These are phyloP conservation scores for Nakazawaea anatomiae DNA, from an alignment of 805 yeast genomes.

Conservation along the genomic window DNA sequence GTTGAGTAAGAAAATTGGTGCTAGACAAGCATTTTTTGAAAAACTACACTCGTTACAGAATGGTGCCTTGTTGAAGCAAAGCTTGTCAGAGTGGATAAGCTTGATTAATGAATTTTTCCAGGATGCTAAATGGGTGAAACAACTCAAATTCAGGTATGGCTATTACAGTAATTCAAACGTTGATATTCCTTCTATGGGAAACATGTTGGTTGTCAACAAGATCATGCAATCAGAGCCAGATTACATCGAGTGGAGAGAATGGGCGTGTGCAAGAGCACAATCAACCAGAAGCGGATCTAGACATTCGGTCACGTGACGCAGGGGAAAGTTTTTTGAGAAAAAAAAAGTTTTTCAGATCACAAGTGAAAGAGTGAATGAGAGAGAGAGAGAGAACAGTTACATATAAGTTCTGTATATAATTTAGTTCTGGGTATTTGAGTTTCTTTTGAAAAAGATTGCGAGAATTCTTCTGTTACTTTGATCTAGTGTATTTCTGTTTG, in stretches of 20 bases:
- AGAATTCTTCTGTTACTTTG: too few relatives aligned
- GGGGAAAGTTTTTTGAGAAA: background rate
- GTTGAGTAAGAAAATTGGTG: conserved; percentile 41
- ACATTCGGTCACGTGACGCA: background rate
- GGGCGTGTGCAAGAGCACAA: conserved; percentile 7
- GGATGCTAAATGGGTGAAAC: conserved; percentile 58
- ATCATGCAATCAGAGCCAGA: conserved; percentile 26
- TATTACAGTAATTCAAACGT: conserved; percentile 19
- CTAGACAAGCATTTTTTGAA: conserved; percentile 39
- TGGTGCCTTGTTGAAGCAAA: conserved; percentile 45
- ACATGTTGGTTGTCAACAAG: conserved; percentile 15
- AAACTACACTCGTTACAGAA: conserved; percentile 47
- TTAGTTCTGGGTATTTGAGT: too few relatives aligned
- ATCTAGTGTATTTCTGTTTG: too few relatives aligned
- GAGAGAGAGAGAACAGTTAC: too few relatives aligned
- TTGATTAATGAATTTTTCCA: conserved; percentile 48
- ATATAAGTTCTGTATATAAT: too few relatives aligned
- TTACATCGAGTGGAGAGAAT: conserved; percentile 26
- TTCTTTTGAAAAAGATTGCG: too few relatives aligned
- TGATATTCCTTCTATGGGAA: conserved; percentile 16
- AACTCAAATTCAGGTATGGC: conserved; percentile 39
- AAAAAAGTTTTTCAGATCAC: conserved; percentile 2
- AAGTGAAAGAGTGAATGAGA: too few relatives aligned
- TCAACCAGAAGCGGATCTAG: background rate
- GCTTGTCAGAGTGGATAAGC: conserved; percentile 46